Conservation (phyloP, 371 early-diverging fungal species). For the Mortierella sp. region DNA sequence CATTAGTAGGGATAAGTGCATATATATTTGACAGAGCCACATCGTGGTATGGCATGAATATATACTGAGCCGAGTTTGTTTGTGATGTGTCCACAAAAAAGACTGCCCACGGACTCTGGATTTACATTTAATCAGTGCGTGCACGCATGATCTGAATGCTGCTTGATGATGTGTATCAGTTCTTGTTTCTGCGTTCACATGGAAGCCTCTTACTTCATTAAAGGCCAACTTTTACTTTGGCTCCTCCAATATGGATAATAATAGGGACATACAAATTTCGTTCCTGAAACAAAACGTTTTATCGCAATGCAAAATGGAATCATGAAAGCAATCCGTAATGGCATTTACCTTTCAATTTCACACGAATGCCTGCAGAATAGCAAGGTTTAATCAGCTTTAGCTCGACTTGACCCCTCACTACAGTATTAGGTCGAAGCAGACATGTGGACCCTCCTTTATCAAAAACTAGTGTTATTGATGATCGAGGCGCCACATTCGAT, state of each 20-base stretch:
- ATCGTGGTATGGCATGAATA: no score
- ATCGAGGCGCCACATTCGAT: conserved; percentile 15
- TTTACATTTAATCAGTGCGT: not conserved
- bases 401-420: conserved; percentile 50
- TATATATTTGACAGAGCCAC: no score
- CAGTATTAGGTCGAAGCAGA: conserved; percentile 75
- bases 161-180: not conserved
- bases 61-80: not conserved
- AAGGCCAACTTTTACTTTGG: no score
- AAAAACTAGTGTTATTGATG: conserved; percentile 40
- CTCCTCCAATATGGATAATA: no score
- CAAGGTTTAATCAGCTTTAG: conserved; percentile 55
- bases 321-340: not conserved
- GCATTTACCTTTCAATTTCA: conserved; percentile 39
- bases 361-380: conserved; percentile 48
- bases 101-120: conserved; percentile 4
- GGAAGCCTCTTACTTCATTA: no score
- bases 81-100: conserved; percentile 1
- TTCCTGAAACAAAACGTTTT: not conserved
- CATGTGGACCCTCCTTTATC: conserved; percentile 73
- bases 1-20: not conserved
- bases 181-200: no score
- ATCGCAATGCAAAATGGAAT: not conserved
- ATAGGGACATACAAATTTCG: not conserved
- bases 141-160: not conserved